Evolutionary conservation across 768 basidiomycete genomes (phyloP).

Genomic region (Mycena floridula): DNA sequence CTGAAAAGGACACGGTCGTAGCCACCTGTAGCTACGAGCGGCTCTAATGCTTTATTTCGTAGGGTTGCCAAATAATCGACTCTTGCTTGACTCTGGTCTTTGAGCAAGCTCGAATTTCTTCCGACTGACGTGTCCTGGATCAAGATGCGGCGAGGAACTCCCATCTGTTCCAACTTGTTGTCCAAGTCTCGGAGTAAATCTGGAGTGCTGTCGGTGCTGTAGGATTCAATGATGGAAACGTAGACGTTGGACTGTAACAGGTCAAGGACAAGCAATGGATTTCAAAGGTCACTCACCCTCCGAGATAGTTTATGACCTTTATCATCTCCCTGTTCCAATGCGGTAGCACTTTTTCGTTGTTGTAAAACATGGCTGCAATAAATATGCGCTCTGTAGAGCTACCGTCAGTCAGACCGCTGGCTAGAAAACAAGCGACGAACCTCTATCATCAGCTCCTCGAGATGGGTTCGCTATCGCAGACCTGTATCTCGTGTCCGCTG

Average conservation of each 20-base stretch:
- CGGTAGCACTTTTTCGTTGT: neutral
- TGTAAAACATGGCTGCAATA: neutral
- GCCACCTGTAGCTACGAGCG: conserved; percentile 27
- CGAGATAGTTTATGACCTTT: neutral
- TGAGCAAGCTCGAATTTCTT: conserved; percentile 13
- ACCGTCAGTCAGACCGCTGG: neutral
- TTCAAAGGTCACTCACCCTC: neutral
- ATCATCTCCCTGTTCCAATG: neutral
- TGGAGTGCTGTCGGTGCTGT: conserved; percentile 25
- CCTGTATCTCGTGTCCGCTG: neutral
- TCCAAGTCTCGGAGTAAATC: conserved; percentile 22
- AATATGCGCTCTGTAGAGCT: neutral
- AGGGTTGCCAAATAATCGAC: conserved; percentile 31
- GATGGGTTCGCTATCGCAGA: neutral
- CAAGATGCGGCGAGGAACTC: conserved; percentile 24
- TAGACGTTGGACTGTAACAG: conserved; percentile 34
- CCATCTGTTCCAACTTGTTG: conserved; percentile 13
- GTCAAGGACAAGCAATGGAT: too few species aligned
- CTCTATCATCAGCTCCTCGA: too few species aligned
- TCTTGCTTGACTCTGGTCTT: conserved; percentile 21
- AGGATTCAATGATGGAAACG: conserved; percentile 35
- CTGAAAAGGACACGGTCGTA: conserved; percentile 34
- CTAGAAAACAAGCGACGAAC: too few species aligned
- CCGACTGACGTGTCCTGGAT: conserved; percentile 18
- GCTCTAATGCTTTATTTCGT: conserved; percentile 37